Evolutionary conservation across 257 asterid genomes (phyloP), one percentile per base, ranked within the genome.

Genomic region (Leonotis leonurus): DNA sequence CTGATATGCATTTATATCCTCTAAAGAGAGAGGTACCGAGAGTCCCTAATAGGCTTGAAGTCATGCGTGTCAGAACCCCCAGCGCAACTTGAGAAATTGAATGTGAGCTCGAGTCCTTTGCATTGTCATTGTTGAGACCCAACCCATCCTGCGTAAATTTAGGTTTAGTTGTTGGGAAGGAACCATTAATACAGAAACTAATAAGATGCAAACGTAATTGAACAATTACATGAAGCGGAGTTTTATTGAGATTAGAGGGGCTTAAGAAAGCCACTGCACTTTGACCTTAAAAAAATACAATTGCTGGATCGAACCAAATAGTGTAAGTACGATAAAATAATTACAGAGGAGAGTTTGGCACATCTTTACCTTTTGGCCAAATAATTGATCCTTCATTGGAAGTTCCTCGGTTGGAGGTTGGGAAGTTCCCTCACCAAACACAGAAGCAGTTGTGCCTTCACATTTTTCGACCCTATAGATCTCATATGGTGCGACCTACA

Each of bases 401-500:
- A 40, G 72, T 35, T 73, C 88, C 72, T 70, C 86, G 13, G 61
- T 63, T 25, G 79, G 62, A 58, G 73, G 82, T 71, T 74, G 85
- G 30, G 30, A 75, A 54, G 41, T 71, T 65, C 73, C 90, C 50
- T 74, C 73, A 45, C 60, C 39, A 51, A 60, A 75, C 33, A 54
- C 54, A 22, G 65, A 60, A 56, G 68, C 50, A 67, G 78, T 57
- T 14, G 60, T 17, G 83, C 65, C 73, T 62, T 91, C 95, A 77
- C 72, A 72, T 68, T 75, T 84, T 60, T 91, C 97, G 39, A 85
- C 79, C 54, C 72, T 75, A 65, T 62, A 77, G 71, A 93, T 78
- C 85, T 89, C 95, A 64, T 80, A 64, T 9, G 99, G 97, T 2
- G 81, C 80, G 5, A 85, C 95, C 99, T 92, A 79, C 48, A 59